Evolutionary conservation across 257 asterid species (phyloP), one percentile per base, ranked within the genome.

Genomic region (Salvia hispanica): DNA sequence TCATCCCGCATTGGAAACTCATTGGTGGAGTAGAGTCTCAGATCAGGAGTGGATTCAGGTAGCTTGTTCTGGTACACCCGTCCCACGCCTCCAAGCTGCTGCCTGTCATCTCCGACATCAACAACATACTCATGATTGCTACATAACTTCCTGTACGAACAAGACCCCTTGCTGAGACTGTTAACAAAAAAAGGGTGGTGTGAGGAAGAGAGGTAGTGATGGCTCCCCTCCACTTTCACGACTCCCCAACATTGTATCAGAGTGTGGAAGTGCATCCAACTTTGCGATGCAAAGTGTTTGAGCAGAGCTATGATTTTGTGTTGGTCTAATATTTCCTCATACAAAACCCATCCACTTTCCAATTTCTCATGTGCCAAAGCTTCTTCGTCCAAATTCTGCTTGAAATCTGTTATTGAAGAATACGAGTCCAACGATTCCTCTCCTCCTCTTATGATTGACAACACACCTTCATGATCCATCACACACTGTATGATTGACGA

Each of bases 71-170:
- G 9, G 39, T 33, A 65, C 39, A 14, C 61, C 58, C 58, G n/a
- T 31, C 58, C 58, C 1, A 64, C 36, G 42, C 58, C 15, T 34
- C 61, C 71, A 10, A 50, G 11, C 5, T 33, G 6, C 39, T 34
- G 9, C 3, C 9, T 50, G 9, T 12, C 10, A 7, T 25, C 58
- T n/a, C n/a, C n/a, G n/a, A n/a, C n/a, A n/a, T n/a, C n/a, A 0
- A 64, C 33, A 1, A 0, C 9, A 28, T 43, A 43, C 10, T 1
- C 16, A 5, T 5, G 18, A 21, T 34, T 10, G 31, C 4, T 6
- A 9, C 63, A 69, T 9, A 52, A 48, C 16, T 69, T 62, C 12
- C 67, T 74, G 59, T 69, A 69, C 67, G 67, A 45, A n/a, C 67
- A 62, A 0, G 25, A 6, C 42, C 79, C 79, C 36, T 56, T 69